Evolutionary conservation across 2,329 filamentous ascomycete species (phyloP).

Genomic region (Phaeomoniella chlamydospora): DNA sequence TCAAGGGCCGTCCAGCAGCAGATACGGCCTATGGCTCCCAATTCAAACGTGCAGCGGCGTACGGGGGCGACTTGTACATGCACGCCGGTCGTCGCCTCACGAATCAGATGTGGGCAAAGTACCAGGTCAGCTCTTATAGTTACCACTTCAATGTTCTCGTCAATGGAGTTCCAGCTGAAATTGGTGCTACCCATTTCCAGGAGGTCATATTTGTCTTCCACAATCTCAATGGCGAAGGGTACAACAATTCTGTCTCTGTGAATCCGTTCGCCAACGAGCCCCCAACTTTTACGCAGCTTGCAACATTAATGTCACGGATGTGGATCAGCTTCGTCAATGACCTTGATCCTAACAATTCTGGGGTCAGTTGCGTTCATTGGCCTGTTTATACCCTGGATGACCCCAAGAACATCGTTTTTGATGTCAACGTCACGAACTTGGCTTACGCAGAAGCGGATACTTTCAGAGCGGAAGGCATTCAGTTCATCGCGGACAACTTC

Average conservation of each 20-base stretch:
- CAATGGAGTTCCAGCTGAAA: slow-evolving; percentile 24
- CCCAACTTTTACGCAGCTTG: slow-evolving; percentile 25
- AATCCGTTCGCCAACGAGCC: slow-evolving; percentile 23
- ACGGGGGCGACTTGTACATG: neutral
- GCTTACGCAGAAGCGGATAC: slow-evolving; percentile 29
- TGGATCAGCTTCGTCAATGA: slow-evolving; percentile 37
- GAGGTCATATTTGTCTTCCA: slow-evolving; percentile 41
- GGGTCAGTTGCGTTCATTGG: slow-evolving; percentile 20
- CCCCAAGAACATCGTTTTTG: slow-evolving; percentile 33
- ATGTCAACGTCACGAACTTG: slow-evolving; percentile 28
- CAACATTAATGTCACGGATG: slow-evolving; percentile 33
- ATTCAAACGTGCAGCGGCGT: slow-evolving; percentile 1
- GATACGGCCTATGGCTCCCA: neutral
- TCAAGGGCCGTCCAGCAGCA: neutral
- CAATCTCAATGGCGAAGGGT: slow-evolving; percentile 20
- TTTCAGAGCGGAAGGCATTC: slow-evolving; percentile 23
- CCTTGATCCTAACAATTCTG: slow-evolving; percentile 26
- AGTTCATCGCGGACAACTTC: slow-evolving; percentile 7
- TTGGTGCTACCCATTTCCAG: slow-evolving; percentile 38
- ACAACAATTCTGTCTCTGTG: neutral
- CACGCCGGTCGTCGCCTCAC: neutral
- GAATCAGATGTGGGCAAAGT: slow-evolving; percentile 27
- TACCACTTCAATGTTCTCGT: slow-evolving; percentile 48
- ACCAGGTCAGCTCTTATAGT: slow-evolving; percentile 38
- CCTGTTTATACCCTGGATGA: slow-evolving; percentile 24